Conservation (phyloP, 1,139 yeast genomes). For the Taiozyma sp. region DNA sequence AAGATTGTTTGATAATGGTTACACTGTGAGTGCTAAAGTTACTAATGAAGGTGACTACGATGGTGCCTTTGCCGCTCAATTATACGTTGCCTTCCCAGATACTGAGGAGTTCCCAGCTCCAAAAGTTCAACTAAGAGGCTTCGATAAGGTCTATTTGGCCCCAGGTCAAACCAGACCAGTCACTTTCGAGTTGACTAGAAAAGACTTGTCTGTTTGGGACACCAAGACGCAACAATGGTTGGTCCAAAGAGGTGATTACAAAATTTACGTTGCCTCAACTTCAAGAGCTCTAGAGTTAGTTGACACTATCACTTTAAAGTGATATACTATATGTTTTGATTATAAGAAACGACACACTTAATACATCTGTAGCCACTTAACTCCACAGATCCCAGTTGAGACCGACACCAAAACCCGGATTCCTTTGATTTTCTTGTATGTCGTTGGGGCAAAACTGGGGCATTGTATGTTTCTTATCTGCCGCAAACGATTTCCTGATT, state of each 20-base stretch:
- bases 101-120: conserved; percentile 23
- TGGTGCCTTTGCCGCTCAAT: conserved; percentile 51
- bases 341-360: no score
- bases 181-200: conserved; percentile 39
- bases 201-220: conserved; percentile 59
- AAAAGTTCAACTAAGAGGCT: conserved; percentile 50
- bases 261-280: conserved; percentile 43
- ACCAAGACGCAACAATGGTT: conserved; percentile 50
- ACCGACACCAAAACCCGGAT: no score
- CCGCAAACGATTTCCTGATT: neutral
- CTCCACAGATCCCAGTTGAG: neutral
- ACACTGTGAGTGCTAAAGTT: conserved; percentile 38
- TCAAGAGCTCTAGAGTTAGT: conserved; percentile 42
- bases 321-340: neutral
- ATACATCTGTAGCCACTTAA: neutral
- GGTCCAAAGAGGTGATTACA: conserved; percentile 50
- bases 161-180: conserved; percentile 36
- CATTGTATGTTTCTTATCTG: neutral
- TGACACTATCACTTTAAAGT: conserved; percentile 4
- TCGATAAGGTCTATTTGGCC: conserved; percentile 45
- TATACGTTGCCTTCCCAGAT: conserved; percentile 49
- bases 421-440: neutral
- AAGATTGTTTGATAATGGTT: conserved; percentile 35
- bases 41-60: conserved; percentile 21
- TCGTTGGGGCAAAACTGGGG: neutral